A percentile compares a stretch with the other conserved stretches of the same genome.
Evolutionary conservation across 305 asterid species (phyloP).

Genomic region (Solanum hybrid): DNA sequence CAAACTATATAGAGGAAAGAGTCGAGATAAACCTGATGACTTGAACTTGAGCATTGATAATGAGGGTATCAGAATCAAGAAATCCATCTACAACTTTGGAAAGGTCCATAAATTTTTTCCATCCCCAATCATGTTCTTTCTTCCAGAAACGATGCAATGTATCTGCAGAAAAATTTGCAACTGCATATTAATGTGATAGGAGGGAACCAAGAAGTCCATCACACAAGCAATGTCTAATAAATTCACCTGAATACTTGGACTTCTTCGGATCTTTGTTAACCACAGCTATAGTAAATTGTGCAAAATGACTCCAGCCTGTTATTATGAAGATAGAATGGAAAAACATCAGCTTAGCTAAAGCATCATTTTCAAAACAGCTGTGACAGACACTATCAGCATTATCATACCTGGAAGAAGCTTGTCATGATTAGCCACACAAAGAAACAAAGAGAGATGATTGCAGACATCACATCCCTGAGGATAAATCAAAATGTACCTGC

Average conservation of each 20-base stretch:
- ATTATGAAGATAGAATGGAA: background rate
- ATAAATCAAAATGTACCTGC: constrained; percentile 90
- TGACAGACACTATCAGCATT: background rate
- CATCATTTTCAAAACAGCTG: background rate
- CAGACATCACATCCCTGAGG: constrained; percentile 97
- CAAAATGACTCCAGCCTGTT: constrained; percentile 97
- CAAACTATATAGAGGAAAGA: background rate
- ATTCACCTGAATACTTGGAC: constrained; percentile 83
- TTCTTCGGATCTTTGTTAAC: constrained; percentile 96
- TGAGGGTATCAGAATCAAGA: constrained; percentile 72
- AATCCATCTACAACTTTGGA: constrained; percentile 83
- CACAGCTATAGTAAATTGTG: constrained; percentile 88
- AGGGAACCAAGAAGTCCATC: background rate
- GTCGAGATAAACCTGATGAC: constrained; percentile 53
- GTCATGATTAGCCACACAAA: constrained; percentile 95
- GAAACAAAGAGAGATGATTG: constrained; percentile 96
- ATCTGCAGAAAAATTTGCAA: constrained; percentile 38
- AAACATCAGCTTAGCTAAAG: constrained; percentile 1
- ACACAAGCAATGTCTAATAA: background rate
- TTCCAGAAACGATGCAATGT: constrained; percentile 92
- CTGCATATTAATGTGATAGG: background rate
- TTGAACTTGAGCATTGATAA: constrained; percentile 91
- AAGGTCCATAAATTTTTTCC: constrained; percentile 99
- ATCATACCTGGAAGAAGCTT: constrained; percentile 87
- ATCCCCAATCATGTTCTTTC: constrained; percentile 99